These are phyloP conservation scores for Phaeosphaeria sp. DNA, from an alignment of 2,329 filamentous ascomycete species.

Conservation along the genomic window DNA sequence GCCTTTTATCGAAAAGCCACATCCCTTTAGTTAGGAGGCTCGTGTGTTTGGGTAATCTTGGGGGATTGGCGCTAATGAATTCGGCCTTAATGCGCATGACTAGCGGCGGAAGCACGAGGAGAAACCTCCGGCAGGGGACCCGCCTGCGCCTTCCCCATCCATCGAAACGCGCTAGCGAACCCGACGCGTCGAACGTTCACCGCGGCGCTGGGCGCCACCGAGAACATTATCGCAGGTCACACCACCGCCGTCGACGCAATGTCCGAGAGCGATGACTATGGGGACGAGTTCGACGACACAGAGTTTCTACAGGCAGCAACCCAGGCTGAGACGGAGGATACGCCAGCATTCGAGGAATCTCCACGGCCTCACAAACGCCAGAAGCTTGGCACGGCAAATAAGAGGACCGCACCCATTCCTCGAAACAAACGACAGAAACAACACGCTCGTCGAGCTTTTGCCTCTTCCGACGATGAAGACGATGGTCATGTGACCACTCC, in stretches of 20 bases:
- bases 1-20: slow-evolving; percentile 6
- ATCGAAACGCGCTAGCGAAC: slow-evolving; percentile 33
- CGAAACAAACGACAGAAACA: slow-evolving; percentile 20
- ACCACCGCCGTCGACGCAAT: slow-evolving; percentile 22
- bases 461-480: slow-evolving; percentile 36
- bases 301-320: slow-evolving; percentile 68
- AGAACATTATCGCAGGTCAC: slow-evolving; percentile 9
- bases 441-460: slow-evolving; percentile 27
- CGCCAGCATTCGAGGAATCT: slow-evolving; percentile 42
- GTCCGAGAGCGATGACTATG: slow-evolving; percentile 63
- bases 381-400: slow-evolving; percentile 36
- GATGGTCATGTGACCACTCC: slow-evolving; percentile 14
- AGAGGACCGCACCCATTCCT: slow-evolving; percentile 29
- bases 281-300: slow-evolving; percentile 69
- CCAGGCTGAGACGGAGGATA: slow-evolving; percentile 51
- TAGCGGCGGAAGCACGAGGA: slow-evolving; percentile 14
- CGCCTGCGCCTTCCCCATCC: slow-evolving; percentile 13
- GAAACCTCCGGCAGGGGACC: slow-evolving; percentile 21
- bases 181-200: slow-evolving; percentile 30
- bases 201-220: slow-evolving; percentile 18
- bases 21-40: neutral
- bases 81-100: slow-evolving; percentile 9
- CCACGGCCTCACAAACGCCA: slow-evolving; percentile 47
- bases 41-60: slow-evolving; percentile 13
- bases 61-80: neutral